These are phyloP conservation scores for Alternaria alternata DNA, from an alignment of 2,329 filamentous ascomycete species.

Conservation along the genomic window DNA sequence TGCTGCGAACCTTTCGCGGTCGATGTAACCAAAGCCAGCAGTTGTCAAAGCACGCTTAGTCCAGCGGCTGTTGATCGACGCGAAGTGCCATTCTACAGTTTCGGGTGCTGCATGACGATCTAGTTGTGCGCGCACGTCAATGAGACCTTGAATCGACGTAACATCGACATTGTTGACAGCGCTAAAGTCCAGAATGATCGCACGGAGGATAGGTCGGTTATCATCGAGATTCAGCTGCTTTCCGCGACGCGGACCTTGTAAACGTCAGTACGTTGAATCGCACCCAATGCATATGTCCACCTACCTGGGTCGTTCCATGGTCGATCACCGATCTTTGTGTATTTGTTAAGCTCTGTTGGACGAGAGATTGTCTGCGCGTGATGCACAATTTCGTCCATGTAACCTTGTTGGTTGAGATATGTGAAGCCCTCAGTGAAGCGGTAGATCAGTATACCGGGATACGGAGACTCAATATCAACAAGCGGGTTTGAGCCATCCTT, in stretches of 20 bases:
- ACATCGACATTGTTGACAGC: constrained; percentile 94
- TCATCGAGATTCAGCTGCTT: constrained; percentile 58
- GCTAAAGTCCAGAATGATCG: constrained; percentile 93
- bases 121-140: constrained; percentile 93
- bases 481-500: constrained; percentile 90
- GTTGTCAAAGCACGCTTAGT: constrained; percentile 86
- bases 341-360: constrained; percentile 75
- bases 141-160: constrained; percentile 89
- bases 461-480: constrained; percentile 79
- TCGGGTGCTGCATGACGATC: constrained; percentile 84
- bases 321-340: constrained; percentile 66
- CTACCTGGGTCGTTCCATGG: constrained; percentile 92
- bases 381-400: constrained; percentile 72
- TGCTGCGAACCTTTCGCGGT: constrained; percentile 59
- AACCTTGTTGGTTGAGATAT: constrained; percentile 91
- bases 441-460: constrained; percentile 95
- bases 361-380: constrained; percentile 68
- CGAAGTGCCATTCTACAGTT: constrained; percentile 92
- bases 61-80: constrained; percentile 93
- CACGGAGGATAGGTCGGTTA: constrained; percentile 75
- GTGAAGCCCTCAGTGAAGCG: constrained; percentile 95
- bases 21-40: constrained; percentile 82
- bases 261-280: background rate
- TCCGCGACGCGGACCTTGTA: constrained; percentile 62
- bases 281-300: background rate